phyloP scores from a whole-genome alignment of 2,329 filamentous ascomycete genomes.

The Clonostachys chloroleuca region DNA sequence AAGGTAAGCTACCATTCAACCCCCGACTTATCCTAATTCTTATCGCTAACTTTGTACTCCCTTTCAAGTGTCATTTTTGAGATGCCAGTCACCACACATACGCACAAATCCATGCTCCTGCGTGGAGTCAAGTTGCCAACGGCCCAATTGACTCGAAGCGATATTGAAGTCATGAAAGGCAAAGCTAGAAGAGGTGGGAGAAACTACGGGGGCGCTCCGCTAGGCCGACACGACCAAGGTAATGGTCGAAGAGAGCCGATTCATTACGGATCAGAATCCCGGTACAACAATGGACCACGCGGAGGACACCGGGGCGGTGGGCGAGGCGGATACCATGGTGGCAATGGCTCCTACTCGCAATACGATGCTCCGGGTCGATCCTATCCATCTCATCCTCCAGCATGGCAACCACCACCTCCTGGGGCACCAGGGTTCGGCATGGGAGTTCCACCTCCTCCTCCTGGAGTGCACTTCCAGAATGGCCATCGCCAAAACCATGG shows the following conservation, averaged over 20 bases:
- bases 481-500: neutral
- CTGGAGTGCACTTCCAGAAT: constrained; percentile 13
- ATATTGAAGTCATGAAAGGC: constrained; percentile 68
- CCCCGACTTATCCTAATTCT: neutral
- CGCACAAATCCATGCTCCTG: constrained; percentile 92
- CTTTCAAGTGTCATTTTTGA: constrained; percentile 72
- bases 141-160: constrained; percentile 68
- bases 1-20: constrained; percentile 49
- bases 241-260: constrained; percentile 14
- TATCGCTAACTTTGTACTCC: too few relatives aligned
- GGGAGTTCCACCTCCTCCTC: constrained; percentile 24
- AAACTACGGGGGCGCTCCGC: constrained; percentile 15
- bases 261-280: constrained; percentile 15
- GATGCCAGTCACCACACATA: constrained; percentile 66
- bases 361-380: neutral
- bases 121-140: constrained; percentile 72
- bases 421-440: constrained; percentile 23
- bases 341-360: constrained; percentile 2
- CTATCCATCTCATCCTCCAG: constrained; percentile 1
- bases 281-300: neutral
- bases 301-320: constrained; percentile 6
- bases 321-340: constrained; percentile 4
- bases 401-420: constrained; percentile 20
- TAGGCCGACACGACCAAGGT: constrained; percentile 10
- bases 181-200: constrained; percentile 50